Evolutionary conservation across 1,139 yeast species (phyloP), one percentile per base, ranked within the genome.

Genomic region (Zygosaccharomyces pseudobailii): DNA sequence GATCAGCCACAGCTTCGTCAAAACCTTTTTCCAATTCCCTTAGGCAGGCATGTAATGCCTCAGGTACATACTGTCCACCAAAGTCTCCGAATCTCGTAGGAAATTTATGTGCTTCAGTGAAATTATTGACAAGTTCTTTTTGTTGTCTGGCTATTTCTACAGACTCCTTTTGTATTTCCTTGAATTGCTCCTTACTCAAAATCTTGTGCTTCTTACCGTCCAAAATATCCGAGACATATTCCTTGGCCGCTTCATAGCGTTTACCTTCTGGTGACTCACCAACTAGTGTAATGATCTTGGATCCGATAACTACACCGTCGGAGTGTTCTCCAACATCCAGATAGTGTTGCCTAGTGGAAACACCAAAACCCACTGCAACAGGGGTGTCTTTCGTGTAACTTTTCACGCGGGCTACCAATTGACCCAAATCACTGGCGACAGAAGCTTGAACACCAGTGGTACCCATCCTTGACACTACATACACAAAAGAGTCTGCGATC

Each of bases 1-100:
- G 92, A 68, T 92, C 97, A 32, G 90, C 88, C 54, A 83, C 82
- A 17, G 97, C 96, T 40, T 75, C 78, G 65, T 86, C 90, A 66
- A 90, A 94, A 6, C 89, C 97, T 49, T 68, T 74, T 71, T 92
- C 97, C 51, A 94, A 78, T 70, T 94, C 96, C 52, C 82, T 79
- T 56, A 92, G 76, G 73, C 97, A 92, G 39, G 95, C 79, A 68
- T 90, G 94, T 62, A 92, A 74, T 22, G 96, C 90, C 72, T 92
- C 99, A 38, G 99, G 99, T 31, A 94, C 97, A 65, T 87, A 92
- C 71, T 92, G 98, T 50, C 99, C 99, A 67, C 99, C 99, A 64
- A 88, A 94, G 46, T 83, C 90, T 61, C 98, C 99, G 60, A 90
- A 92, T 55, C 85, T 77, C 40, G 89, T 81, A 55, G 82, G 79